Percentiles rank a stretch among this genome's conserved stretches.
Evolutionary conservation across 2,329 filamentous ascomycete species (phyloP).

Genomic region (Ophiocordyceps camponoti-leonardi): DNA sequence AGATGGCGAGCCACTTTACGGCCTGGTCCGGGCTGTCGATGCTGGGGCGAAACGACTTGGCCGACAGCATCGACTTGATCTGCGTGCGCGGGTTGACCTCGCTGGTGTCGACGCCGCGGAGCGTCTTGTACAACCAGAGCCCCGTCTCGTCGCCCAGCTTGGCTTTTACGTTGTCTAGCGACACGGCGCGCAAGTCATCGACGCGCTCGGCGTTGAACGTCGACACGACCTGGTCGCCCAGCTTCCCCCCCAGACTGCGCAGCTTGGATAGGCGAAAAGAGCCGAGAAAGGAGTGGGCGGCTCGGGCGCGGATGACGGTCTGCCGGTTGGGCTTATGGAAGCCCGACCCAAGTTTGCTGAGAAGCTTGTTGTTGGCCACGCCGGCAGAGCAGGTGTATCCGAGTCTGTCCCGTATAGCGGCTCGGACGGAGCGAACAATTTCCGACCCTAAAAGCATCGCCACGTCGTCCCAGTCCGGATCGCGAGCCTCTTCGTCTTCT

Average conservation of each 20-base stretch:
- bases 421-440: slow-evolving; percentile 63
- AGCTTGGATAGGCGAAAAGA: slow-evolving; percentile 92
- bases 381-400: slow-evolving; percentile 88
- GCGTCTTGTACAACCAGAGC: slow-evolving; percentile 66
- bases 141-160: slow-evolving; percentile 74
- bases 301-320: slow-evolving; percentile 80
- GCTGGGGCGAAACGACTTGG: slow-evolving; percentile 80
- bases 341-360: slow-evolving; percentile 82
- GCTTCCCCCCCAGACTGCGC: slow-evolving; percentile 82
- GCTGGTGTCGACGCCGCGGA: slow-evolving; percentile 71
- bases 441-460: slow-evolving; percentile 75
- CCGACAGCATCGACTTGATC: slow-evolving; percentile 94
- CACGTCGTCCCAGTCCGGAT: slow-evolving; percentile 95
- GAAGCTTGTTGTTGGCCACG: slow-evolving; percentile 80
- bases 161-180: slow-evolving; percentile 59
- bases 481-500: slow-evolving; percentile 54
- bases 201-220: slow-evolving; percentile 68
- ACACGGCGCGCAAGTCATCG: slow-evolving; percentile 52
- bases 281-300: slow-evolving; percentile 60
- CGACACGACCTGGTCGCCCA: slow-evolving; percentile 73
- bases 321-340: slow-evolving; percentile 91
- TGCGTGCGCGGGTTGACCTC: slow-evolving; percentile 84
- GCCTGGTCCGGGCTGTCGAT: slow-evolving; percentile 69
- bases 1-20: slow-evolving; percentile 74
- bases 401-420: slow-evolving; percentile 48